Conservation (phyloP, 148 eudicot species). For the Rhododendron ferrugineum region DNA sequence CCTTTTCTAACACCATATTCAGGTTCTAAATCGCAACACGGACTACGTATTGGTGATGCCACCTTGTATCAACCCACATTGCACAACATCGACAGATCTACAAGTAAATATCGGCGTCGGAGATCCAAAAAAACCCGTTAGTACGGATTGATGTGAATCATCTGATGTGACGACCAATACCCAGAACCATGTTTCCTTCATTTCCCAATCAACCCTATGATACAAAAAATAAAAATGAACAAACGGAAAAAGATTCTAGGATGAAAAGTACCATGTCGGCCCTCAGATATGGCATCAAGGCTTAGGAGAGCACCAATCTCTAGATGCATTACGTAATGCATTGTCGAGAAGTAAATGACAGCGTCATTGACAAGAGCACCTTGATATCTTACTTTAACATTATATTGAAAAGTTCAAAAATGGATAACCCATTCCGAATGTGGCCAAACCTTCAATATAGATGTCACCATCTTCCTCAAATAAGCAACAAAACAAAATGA, state of each 20-base stretch:
- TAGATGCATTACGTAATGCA: conserved; percentile 39
- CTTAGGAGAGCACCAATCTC: conserved; percentile 26
- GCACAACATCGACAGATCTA: not conserved
- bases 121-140: not conserved
- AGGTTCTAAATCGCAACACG: not conserved
- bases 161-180: not conserved
- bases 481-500: conserved; percentile 33
- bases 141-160: not conserved
- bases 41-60: not conserved
- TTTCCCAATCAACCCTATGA: not conserved
- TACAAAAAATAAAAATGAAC: not conserved
- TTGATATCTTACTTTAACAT: conserved; percentile 31
- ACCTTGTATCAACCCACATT: not conserved
- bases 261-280: conserved; percentile 2
- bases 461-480: conserved; percentile 41
- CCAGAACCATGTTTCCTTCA: not conserved
- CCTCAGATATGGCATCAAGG: conserved; percentile 22
- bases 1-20: not conserved
- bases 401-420: conserved; percentile 22
- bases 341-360: conserved; percentile 21
- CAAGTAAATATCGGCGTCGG: not conserved
- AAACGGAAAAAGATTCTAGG: not conserved
- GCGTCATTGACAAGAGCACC: conserved; percentile 22
- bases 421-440: conserved; percentile 27
- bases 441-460: conserved; percentile 25